Percentiles rank a stretch among this genome's conserved stretches.
Conservation (phyloP, 495 filamentous ascomycete genomes). For the Annulohypoxylon moriforme region DNA sequence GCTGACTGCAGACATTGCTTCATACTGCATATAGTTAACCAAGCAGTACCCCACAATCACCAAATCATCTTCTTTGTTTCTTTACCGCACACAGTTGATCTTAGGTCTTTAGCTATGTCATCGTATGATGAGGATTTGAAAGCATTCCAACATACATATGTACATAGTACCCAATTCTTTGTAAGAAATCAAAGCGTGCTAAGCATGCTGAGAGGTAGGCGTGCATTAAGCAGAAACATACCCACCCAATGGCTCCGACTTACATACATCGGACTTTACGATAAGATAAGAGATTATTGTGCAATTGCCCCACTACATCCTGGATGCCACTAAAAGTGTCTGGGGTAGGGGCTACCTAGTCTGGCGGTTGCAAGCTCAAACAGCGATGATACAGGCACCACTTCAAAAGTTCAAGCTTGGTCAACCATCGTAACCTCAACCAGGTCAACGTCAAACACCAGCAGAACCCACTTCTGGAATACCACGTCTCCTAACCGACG, state of each 20-base stretch:
- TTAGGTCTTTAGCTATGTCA: background rate
- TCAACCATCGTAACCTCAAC: constrained; percentile 13
- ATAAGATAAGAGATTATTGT: constrained; percentile 25
- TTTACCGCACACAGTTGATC: background rate
- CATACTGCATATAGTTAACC: background rate
- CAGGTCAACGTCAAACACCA: constrained; percentile 20
- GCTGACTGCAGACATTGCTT: background rate
- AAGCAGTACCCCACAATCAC: background rate
- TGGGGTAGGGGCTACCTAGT: constrained; percentile 12
- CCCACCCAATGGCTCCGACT: too few relatives aligned
- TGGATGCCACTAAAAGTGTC: background rate
- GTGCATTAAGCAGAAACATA: background rate
- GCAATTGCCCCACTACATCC: constrained; percentile 11
- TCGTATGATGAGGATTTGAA: background rate
- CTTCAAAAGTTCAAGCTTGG: constrained; percentile 26
- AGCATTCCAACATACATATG: background rate
- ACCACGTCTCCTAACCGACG: background rate
- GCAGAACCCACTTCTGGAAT: constrained; percentile 13
- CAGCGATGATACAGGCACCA: constrained; percentile 38
- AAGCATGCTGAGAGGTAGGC: background rate
- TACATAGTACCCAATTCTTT: background rate
- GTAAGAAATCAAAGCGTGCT: background rate
- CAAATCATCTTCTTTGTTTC: background rate
- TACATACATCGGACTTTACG: too few relatives aligned
- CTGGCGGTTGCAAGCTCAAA: constrained; percentile 33